Percentiles rank a stretch among this genome's conserved stretches.
These are phyloP conservation scores for Petasospora fabianii DNA, from an alignment of 1,139 yeast genomes.

Conservation along the genomic window DNA sequence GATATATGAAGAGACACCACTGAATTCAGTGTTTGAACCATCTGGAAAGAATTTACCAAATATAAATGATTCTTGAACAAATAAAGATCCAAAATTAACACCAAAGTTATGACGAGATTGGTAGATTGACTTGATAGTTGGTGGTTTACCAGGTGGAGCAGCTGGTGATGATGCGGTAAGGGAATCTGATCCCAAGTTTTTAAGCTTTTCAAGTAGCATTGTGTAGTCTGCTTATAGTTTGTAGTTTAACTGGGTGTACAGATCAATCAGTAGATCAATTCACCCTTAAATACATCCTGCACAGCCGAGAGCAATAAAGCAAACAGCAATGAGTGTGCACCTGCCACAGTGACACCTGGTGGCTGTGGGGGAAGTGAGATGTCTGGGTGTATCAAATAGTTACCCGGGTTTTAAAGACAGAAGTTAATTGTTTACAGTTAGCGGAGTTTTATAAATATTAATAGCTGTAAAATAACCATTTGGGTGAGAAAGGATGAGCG, in stretches of 20 bases:
- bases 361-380: no score
- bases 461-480: no score
- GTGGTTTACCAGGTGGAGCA: constrained; percentile 28
- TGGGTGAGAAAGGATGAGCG: no score
- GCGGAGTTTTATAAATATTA: no score
- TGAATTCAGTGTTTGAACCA: constrained; percentile 63
- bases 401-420: no score
- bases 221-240: not conserved
- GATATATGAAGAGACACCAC: constrained; percentile 55
- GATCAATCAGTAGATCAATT: no score
- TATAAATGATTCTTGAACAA: constrained; percentile 77
- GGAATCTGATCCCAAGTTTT: constrained; percentile 9
- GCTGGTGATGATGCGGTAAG: constrained; percentile 29
- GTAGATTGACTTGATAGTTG: constrained; percentile 37
- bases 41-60: constrained; percentile 54
- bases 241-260: no score
- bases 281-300: no score
- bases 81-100: constrained; percentile 82
- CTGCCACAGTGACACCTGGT: no score
- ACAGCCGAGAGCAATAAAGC: not conserved
- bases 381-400: no score
- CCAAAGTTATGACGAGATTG: constrained; percentile 74
- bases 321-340: no score
- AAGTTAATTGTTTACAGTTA: no score
- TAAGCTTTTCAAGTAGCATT: constrained; percentile 16